A percentile compares a stretch with the other conserved stretches of the same genome.
Evolutionary conservation across 1,284 basidiomycete genomes (phyloP).

Genomic region (Austropuccinia psidii): DNA sequence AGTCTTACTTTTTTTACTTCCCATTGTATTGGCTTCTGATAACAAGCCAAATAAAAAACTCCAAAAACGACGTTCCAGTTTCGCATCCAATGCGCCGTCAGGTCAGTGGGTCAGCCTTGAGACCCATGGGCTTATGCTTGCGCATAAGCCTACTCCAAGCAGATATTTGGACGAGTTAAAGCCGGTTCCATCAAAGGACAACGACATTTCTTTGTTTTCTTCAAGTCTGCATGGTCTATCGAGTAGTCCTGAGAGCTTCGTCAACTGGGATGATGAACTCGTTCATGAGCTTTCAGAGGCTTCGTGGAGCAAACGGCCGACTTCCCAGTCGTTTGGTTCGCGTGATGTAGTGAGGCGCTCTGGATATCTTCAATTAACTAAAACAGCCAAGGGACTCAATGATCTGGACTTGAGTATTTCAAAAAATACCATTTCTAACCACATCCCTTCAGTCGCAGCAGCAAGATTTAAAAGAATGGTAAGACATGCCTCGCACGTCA

Average conservation of each 20-base stretch:
- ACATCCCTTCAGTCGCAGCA: neutral
- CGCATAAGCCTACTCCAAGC: neutral
- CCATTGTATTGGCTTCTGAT: too few species aligned
- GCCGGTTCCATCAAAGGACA: neutral
- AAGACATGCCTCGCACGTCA: neutral
- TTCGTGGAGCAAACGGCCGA: neutral
- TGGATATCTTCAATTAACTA: slow-evolving; percentile 1
- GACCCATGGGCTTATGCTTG: slow-evolving; percentile 20
- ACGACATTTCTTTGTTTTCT: slow-evolving; percentile 7
- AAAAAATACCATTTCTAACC: neutral
- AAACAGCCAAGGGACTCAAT: neutral
- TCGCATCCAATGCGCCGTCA: too few species aligned
- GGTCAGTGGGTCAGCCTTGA: slow-evolving; percentile 15
- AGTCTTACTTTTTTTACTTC: too few species aligned
- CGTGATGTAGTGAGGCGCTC: slow-evolving; percentile 3
- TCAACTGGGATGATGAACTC: neutral
- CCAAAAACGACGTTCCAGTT: too few species aligned
- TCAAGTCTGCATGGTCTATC: neutral
- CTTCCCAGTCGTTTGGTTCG: neutral
- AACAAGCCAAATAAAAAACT: too few species aligned
- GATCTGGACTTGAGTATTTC: neutral
- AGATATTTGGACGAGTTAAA: neutral
- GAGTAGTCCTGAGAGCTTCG: neutral
- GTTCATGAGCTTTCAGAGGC: neutral
- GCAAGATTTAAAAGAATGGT: neutral